Conservation (phyloP, 106 monocot genomes). For the Allium sativum region DNA sequence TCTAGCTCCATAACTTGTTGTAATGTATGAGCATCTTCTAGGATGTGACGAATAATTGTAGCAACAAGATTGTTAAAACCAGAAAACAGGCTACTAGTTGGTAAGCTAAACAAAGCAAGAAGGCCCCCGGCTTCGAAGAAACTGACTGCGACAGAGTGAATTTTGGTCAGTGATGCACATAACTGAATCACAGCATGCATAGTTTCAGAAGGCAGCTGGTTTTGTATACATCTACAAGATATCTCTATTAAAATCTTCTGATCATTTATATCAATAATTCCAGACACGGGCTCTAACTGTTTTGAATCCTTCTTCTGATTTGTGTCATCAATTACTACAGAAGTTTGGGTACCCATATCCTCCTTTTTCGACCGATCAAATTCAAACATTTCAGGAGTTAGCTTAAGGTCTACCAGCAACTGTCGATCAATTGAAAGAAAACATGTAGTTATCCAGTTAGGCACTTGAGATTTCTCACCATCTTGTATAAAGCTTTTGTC, state of each 20-base stretch:
- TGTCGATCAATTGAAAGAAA: constrained; percentile 89
- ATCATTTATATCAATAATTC: constrained; percentile 46
- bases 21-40: constrained; percentile 93
- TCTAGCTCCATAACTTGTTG: constrained; percentile 99
- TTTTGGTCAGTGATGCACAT: constrained; percentile 90
- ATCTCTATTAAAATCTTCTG: constrained; percentile 77
- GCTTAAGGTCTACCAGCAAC: constrained; percentile 73
- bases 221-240: constrained; percentile 74
- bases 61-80: constrained; percentile 86
- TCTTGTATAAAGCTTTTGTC: constrained; percentile 15
- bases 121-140: constrained; percentile 85
- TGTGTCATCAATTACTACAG: constrained; percentile 47
- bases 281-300: constrained; percentile 10
- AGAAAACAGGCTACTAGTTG: constrained; percentile 74
- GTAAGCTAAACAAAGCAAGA: constrained; percentile 70
- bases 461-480: constrained; percentile 50
- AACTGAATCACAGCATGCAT: constrained; percentile 94
- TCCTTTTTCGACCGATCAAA: constrained; percentile 57
- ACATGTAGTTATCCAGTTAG: constrained; percentile 89
- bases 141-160: constrained; percentile 67
- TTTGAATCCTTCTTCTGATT: constrained; percentile 25
- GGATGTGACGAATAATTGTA: constrained; percentile 84
- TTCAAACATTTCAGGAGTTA: constrained; percentile 29
- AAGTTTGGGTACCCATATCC: constrained; percentile 17
- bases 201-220: constrained; percentile 74